Percentiles rank a stretch among this genome's conserved stretches.
Conservation (phyloP, 139 green algal species). For the Chlamydomonas sp. region DNA sequence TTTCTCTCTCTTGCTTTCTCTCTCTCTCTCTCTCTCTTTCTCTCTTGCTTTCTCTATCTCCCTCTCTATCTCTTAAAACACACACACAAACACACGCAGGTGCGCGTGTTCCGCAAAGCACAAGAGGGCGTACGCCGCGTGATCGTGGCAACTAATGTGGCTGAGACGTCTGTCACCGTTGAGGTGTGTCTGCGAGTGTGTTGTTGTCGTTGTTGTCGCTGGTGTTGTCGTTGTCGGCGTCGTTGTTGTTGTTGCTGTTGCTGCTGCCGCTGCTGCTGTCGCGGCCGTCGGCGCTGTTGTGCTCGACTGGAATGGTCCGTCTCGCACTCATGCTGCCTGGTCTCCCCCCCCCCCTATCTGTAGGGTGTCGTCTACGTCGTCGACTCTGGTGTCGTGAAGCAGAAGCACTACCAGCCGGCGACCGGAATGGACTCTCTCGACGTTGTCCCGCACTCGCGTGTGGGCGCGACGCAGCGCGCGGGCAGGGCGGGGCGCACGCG, state of each 20-base stretch:
- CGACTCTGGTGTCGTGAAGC: conserved; percentile 85
- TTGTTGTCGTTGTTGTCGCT: too few species aligned
- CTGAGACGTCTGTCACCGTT: conserved; percentile 93
- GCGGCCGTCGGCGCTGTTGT: too few species aligned
- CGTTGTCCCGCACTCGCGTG: conserved; percentile 70
- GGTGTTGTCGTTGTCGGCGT: too few species aligned
- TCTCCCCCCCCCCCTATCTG: conserved; percentile 1
- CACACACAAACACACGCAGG: conserved; percentile 36
- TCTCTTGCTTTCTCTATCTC: too few species aligned
- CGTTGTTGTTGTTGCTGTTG: too few species aligned
- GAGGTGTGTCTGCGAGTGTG: too few species aligned
- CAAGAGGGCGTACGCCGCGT: conserved; percentile 63
- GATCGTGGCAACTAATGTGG: conserved; percentile 95
- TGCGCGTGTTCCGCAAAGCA: conserved; percentile 70
- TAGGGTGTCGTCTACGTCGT: conserved; percentile 85
- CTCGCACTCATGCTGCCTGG: neutral
- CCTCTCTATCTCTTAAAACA: too few species aligned
- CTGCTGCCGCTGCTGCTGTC: too few species aligned
- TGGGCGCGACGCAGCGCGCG: conserved; percentile 84
- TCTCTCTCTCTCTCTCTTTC: too few species aligned
- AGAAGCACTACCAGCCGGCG: conserved; percentile 80
- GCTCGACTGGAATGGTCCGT: too few species aligned
- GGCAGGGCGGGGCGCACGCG: conserved; percentile 80
- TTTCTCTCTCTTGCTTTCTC: too few species aligned
- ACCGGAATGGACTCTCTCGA: conserved; percentile 81